Conservation (phyloP, 2,329 filamentous ascomycete genomes). For the Mariannaea sp. region DNA sequence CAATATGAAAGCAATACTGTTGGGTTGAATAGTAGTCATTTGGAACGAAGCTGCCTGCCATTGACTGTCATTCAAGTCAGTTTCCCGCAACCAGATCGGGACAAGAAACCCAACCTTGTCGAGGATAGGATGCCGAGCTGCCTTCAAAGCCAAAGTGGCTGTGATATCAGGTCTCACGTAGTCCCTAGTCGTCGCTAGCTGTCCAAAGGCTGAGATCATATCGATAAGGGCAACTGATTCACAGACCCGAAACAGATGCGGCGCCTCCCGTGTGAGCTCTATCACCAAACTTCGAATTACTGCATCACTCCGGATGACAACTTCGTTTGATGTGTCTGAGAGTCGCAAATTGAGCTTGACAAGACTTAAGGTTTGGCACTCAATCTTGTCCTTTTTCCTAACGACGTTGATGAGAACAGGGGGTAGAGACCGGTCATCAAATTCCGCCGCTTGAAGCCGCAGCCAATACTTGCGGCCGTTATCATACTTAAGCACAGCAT, state of each 20-base stretch:
- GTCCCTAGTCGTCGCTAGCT: slow-evolving; percentile 67
- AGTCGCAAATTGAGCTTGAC: slow-evolving; percentile 82
- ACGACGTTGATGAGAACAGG: slow-evolving; percentile 77
- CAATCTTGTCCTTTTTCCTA: slow-evolving; percentile 73
- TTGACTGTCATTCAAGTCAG: slow-evolving; percentile 49
- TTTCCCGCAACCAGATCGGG: slow-evolving; percentile 12
- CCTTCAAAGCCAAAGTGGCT: slow-evolving; percentile 71
- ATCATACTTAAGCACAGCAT: slow-evolving; percentile 75
- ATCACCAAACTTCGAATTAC: slow-evolving; percentile 74
- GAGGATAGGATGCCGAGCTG: slow-evolving; percentile 77
- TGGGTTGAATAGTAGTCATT: slow-evolving; percentile 89
- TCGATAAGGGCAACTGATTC: slow-evolving; percentile 87
- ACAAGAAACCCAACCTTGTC: slow-evolving; percentile 59
- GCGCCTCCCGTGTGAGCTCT: slow-evolving; percentile 72
- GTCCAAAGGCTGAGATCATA: slow-evolving; percentile 78
- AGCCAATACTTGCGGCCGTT: slow-evolving; percentile 80
- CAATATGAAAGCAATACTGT: slow-evolving; percentile 84
- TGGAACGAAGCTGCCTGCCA: slow-evolving; percentile 73
- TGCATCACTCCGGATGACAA: slow-evolving; percentile 80
- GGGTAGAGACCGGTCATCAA: slow-evolving; percentile 65
- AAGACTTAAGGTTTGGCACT: slow-evolving; percentile 86
- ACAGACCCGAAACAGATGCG: slow-evolving; percentile 79
- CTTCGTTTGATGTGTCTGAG: slow-evolving; percentile 79
- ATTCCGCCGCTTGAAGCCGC: slow-evolving; percentile 63
- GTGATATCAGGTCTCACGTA: slow-evolving; percentile 71